phyloP scores from a whole-genome alignment of 768 basidiomycete genomes.

The Suillus clintonianus region DNA sequence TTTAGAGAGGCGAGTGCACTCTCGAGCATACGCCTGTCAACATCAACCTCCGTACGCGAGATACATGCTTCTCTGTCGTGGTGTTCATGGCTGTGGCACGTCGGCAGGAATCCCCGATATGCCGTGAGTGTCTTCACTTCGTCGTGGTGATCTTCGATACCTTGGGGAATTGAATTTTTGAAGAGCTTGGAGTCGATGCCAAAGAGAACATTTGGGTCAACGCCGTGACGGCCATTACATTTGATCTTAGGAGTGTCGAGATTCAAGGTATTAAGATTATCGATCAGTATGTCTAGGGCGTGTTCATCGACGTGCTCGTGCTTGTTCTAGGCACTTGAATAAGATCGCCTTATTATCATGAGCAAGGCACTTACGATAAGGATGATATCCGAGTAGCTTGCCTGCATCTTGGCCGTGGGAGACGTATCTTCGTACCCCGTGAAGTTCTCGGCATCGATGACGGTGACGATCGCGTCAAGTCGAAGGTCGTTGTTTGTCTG shows the following conservation, averaged over 20 bases:
- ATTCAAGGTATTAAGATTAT: slow-evolving; percentile 88
- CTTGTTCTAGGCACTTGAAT: slow-evolving; percentile 63
- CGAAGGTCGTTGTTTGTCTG: slow-evolving; percentile 75
- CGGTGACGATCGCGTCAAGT: slow-evolving; percentile 90
- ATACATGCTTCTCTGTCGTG: slow-evolving; percentile 7
- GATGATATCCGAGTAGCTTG: slow-evolving; percentile 93
- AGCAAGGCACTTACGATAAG: slow-evolving; percentile 59
- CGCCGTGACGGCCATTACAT: slow-evolving; percentile 61
- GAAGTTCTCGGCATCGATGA: slow-evolving; percentile 91
- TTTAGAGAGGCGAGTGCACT: slow-evolving; percentile 53
- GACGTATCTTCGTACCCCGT: slow-evolving; percentile 90
- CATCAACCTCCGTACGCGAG: slow-evolving; percentile 12
- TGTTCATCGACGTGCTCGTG: slow-evolving; percentile 85
- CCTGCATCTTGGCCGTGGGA: slow-evolving; percentile 90
- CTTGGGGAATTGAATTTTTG: slow-evolving; percentile 19
- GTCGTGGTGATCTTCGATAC: slow-evolving; percentile 55
- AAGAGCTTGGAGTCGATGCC: slow-evolving; percentile 89
- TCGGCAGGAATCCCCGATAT: slow-evolving; percentile 39
- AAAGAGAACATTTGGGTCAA: slow-evolving; percentile 81
- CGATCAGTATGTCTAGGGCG: slow-evolving; percentile 77
- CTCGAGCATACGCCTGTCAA: slow-evolving; percentile 42
- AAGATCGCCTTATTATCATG: slow-evolving; percentile 10
- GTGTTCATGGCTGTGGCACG: slow-evolving; percentile 20
- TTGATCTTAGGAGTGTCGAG: slow-evolving; percentile 86
- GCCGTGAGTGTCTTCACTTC: slow-evolving; percentile 85